A percentile compares a stretch with the other conserved stretches of the same genome.
These are phyloP conservation scores for Sugiyamaella castrensis DNA, from an alignment of 1,139 yeast species.

Conservation along the genomic window DNA sequence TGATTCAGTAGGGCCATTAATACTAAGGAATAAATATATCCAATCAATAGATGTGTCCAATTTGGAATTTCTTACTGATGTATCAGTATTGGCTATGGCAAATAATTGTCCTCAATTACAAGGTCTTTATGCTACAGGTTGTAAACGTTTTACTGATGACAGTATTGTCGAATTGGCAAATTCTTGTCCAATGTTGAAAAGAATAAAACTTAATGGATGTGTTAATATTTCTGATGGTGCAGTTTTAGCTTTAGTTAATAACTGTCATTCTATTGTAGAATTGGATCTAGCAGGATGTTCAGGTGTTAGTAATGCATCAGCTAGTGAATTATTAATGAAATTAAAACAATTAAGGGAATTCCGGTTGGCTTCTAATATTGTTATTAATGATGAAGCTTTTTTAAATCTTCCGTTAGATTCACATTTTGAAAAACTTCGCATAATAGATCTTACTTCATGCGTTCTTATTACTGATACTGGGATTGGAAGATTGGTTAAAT, in stretches of 20 bases:
- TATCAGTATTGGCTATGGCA: conserved; percentile 68
- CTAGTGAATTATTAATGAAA: conserved; percentile 59
- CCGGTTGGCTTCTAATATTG: conserved; percentile 70
- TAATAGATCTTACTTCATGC: conserved; percentile 84
- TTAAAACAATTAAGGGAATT: conserved; percentile 77
- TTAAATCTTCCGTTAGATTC: conserved; percentile 20
- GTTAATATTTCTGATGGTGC: conserved; percentile 64
- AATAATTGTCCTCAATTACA: conserved; percentile 71
- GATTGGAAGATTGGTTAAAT: conserved; percentile 64
- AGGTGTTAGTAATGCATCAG: conserved; percentile 62
- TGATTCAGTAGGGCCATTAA: conserved; percentile 56
- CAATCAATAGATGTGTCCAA: conserved; percentile 90
- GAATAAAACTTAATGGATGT: conserved; percentile 80
- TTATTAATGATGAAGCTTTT: conserved; percentile 62
- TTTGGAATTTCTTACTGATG: conserved; percentile 66
- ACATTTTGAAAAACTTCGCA: conserved; percentile 56
- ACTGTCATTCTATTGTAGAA: conserved; percentile 80
- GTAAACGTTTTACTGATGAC: conserved; percentile 62
- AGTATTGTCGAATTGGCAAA: conserved; percentile 61
- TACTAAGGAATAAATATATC: conserved; percentile 62
- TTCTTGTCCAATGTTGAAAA: conserved; percentile 70
- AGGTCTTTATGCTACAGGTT: conserved; percentile 87
- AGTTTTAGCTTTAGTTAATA: conserved; percentile 57
- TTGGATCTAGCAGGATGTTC: conserved; percentile 84
- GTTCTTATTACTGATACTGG: conserved; percentile 75